Evolutionary conservation across 1,139 yeast genomes (phyloP).

Genomic region (Scheffersomyces parashehatae): DNA sequence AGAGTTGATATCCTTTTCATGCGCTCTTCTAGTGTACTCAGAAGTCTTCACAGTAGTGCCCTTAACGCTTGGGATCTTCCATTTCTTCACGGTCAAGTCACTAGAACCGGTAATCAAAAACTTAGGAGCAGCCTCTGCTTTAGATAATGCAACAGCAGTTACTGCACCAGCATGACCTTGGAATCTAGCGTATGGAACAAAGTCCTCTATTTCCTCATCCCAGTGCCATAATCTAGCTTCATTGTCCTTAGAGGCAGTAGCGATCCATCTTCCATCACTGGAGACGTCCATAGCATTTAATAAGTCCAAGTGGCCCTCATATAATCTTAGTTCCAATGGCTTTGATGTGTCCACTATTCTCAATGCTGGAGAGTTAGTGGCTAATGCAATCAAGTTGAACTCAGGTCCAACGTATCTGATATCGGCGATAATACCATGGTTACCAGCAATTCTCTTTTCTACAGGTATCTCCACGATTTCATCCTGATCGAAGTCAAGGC

Average conservation of each 20-base stretch:
- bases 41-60: slow-evolving; percentile 48
- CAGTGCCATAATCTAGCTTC: slow-evolving; percentile 82
- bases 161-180: slow-evolving; percentile 88
- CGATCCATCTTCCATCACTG: slow-evolving; percentile 82
- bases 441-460: slow-evolving; percentile 72
- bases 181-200: slow-evolving; percentile 60
- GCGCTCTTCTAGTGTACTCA: slow-evolving; percentile 90
- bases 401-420: slow-evolving; percentile 73
- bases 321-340: slow-evolving; percentile 63
- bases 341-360: slow-evolving; percentile 61
- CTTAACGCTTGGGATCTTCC: slow-evolving; percentile 63
- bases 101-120: slow-evolving; percentile 83
- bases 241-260: slow-evolving; percentile 90
- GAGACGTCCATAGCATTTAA: slow-evolving; percentile 79
- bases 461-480: slow-evolving; percentile 40
- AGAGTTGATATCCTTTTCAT: slow-evolving; percentile 92
- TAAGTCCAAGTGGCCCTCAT: slow-evolving; percentile 83
- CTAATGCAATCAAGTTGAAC: slow-evolving; percentile 64
- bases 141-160: slow-evolving; percentile 78
- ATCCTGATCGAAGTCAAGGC: slow-evolving; percentile 14
- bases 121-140: slow-evolving; percentile 58
- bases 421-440: slow-evolving; percentile 95
- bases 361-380: slow-evolving; percentile 92
- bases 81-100: slow-evolving; percentile 87
- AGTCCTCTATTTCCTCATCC: slow-evolving; percentile 40